Conservation (phyloP, 2,329 filamentous ascomycete species). For the Sordariomycetes sp. region DNA sequence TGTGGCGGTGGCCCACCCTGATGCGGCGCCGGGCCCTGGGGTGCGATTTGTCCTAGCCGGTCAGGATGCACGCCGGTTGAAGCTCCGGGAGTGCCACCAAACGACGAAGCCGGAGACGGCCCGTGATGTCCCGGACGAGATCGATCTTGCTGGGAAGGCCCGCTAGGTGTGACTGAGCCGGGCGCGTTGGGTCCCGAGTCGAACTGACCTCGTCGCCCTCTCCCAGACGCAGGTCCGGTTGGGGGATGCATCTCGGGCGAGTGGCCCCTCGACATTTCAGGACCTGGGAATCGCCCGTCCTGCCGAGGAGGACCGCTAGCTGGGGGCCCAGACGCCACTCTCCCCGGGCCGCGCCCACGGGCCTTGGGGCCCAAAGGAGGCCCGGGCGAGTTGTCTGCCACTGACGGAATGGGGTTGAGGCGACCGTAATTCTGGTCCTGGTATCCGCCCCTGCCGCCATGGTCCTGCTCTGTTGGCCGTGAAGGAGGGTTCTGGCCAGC, state of each 20-base stretch:
- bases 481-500: constrained; percentile 7
- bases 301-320: constrained; percentile 23
- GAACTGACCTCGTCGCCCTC: constrained; percentile 21
- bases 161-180: constrained; percentile 4
- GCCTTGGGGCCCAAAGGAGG: constrained; percentile 41
- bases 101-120: constrained; percentile 2
- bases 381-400: constrained; percentile 23
- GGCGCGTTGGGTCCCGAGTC: constrained; percentile 4
- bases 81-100: not conserved
- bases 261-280: constrained; percentile 25
- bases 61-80: constrained; percentile 32
- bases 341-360: constrained; percentile 28
- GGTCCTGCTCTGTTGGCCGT: constrained; percentile 30
- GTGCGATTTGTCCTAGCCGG: constrained; percentile 31
- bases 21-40: constrained; percentile 16
- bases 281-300: constrained; percentile 26
- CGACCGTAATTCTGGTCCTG: constrained; percentile 52
- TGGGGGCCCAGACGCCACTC: constrained; percentile 18
- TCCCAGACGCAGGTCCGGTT: constrained; percentile 33
- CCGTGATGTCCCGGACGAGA: not conserved
- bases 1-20: constrained; percentile 17
- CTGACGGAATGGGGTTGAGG: constrained; percentile 36
- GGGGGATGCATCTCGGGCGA: constrained; percentile 38
- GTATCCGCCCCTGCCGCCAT: constrained; percentile 29
- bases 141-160: constrained; percentile 7